A percentile compares a stretch with the other conserved stretches of the same genome.
These are phyloP conservation scores for Penicillium sp. DNA, from an alignment of 2,329 filamentous ascomycete species.

Conservation along the genomic window DNA sequence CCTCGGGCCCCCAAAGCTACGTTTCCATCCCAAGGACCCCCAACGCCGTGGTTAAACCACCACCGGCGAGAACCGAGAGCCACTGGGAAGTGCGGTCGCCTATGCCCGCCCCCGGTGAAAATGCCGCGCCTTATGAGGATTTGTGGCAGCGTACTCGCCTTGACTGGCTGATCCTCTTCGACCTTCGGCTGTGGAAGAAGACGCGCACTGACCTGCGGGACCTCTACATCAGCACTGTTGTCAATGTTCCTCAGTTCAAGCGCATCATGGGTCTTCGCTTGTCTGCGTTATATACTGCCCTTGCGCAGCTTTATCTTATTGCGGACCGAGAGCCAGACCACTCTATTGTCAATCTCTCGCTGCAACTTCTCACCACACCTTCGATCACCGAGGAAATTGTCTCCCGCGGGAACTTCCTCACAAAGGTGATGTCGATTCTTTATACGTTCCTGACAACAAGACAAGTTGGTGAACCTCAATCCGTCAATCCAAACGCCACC, in stretches of 20 bases:
- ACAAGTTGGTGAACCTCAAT: constrained; percentile 89
- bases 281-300: constrained; percentile 84
- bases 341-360: constrained; percentile 94
- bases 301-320: constrained; percentile 92
- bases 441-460: constrained; percentile 96
- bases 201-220: constrained; percentile 84
- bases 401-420: constrained; percentile 90
- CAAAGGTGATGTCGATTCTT: constrained; percentile 88
- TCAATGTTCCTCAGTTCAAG: constrained; percentile 94
- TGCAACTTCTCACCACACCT: constrained; percentile 94
- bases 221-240: constrained; percentile 92
- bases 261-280: constrained; percentile 88
- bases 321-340: constrained; percentile 95
- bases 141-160: constrained; percentile 83
- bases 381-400: constrained; percentile 96
- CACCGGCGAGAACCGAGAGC: constrained; percentile 52
- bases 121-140: constrained; percentile 72
- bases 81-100: constrained; percentile 85
- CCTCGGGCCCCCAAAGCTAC: constrained; percentile 22
- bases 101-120: constrained; percentile 60
- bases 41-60: constrained; percentile 43
- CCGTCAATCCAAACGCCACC: constrained; percentile 79
- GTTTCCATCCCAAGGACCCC: constrained; percentile 80
- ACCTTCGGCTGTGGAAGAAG: constrained; percentile 94
- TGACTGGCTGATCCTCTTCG: constrained; percentile 92